These are phyloP conservation scores for Phascolomyces articulosus DNA, from an alignment of 371 early-diverging fungal genomes.

Conservation along the genomic window DNA sequence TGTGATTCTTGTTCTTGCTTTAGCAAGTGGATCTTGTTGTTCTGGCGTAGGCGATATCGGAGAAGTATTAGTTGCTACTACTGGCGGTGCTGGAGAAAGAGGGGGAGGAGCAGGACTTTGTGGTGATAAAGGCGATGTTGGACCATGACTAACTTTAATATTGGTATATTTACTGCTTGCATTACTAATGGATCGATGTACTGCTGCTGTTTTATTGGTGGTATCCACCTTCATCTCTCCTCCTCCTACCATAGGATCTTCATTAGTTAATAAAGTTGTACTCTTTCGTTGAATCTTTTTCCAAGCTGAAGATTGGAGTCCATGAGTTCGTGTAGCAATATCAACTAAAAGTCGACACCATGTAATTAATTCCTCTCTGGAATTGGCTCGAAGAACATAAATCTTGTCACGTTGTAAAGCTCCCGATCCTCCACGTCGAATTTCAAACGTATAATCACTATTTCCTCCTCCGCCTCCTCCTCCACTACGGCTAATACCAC, in stretches of 20 bases:
- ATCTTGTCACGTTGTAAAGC: conserved; percentile 15
- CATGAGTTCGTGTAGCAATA: conserved; percentile 16
- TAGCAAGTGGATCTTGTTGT: too few species aligned
- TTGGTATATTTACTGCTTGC: background rate
- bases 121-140: too few species aligned
- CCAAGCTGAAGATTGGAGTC: background rate
- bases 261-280: background rate
- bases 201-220: background rate
- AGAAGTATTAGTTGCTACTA: too few species aligned
- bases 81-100: too few species aligned
- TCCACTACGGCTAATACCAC: too few species aligned
- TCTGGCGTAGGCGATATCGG: too few species aligned
- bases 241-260: background rate
- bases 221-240: background rate
- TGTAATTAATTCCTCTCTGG: conserved; percentile 9
- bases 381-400: conserved; percentile 11
- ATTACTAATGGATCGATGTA: background rate
- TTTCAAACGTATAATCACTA: conserved; percentile 11
- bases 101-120: too few species aligned
- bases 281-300: conserved; percentile 6
- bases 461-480: too few species aligned
- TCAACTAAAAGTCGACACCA: conserved; percentile 22
- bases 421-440: conserved; percentile 11
- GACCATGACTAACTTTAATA: too few species aligned
- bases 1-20: too few species aligned